phyloP scores from a whole-genome alignment of 495 filamentous ascomycete species.

The Lindgomyces ingoldianus region DNA sequence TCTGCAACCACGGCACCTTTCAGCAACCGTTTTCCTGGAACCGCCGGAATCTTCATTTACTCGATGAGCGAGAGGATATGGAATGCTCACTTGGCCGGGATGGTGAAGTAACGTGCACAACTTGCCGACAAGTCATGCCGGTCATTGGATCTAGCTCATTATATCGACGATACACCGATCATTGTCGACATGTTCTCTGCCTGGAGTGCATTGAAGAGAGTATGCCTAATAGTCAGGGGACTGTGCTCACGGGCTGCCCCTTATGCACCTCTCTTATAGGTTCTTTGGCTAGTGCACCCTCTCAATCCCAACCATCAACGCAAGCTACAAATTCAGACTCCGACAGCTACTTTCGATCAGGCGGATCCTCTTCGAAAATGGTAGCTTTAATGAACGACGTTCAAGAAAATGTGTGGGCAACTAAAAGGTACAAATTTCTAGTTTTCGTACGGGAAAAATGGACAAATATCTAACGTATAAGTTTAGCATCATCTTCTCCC shows the following conservation, averaged over 20 bases:
- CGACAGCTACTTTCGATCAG: slow-evolving; percentile 21
- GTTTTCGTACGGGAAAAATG: too few species aligned
- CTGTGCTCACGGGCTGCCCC: neutral
- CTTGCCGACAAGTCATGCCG: slow-evolving; percentile 17
- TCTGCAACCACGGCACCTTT: slow-evolving; percentile 31
- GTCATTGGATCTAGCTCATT: slow-evolving; percentile 3
- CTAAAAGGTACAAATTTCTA: slow-evolving; percentile 23
- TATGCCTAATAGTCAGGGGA: neutral
- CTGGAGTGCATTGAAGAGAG: slow-evolving; percentile 21
- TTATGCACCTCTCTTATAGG: slow-evolving; percentile 12
- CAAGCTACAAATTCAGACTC: neutral
- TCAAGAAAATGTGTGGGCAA: neutral
- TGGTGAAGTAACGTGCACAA: slow-evolving; percentile 17
- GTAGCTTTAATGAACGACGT: slow-evolving; percentile 16
- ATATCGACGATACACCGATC: slow-evolving; percentile 8
- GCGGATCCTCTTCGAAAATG: slow-evolving; percentile 19
- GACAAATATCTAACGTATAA: too few species aligned
- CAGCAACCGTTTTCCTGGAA: slow-evolving; percentile 26
- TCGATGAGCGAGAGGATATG: slow-evolving; percentile 24
- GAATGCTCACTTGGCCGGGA: slow-evolving; percentile 10
- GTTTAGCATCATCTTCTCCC: slow-evolving; percentile 28
- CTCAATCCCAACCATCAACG: neutral
- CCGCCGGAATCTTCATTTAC: slow-evolving; percentile 16
- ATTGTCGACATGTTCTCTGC: slow-evolving; percentile 18
- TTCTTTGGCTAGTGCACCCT: neutral